Evolutionary conservation across 805 yeast species (phyloP), one percentile per base, ranked within the genome.

Genomic region (Saccharomycopsis sp.): DNA sequence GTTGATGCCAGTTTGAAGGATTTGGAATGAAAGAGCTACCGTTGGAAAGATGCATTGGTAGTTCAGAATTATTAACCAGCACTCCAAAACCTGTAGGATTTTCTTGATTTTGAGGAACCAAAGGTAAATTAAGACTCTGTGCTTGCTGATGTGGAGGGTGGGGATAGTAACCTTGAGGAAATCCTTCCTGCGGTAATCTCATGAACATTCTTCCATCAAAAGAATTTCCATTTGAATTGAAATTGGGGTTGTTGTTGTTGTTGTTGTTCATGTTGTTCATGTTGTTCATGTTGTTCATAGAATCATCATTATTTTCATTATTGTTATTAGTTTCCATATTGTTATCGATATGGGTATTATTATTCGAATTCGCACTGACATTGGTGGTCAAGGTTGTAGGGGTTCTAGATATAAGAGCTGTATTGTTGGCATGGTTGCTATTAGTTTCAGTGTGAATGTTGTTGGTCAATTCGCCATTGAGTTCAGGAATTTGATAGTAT

Each of bases 401-500:
- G n/a, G 9, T 25, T n/a, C 9, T 25, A 25, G 9, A 9, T 9
- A 10, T 25, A 9, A 25, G 29, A 10, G 29, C n/a, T n/a, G 29
- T 25, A 25, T 22, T 25, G 21, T 39, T 42, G 19, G 12, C 20
- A 26, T 29, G 25, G 13, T 9, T 34, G 25, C 19, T 30, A 31
- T 21, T 13, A 30, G 18, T 32, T 20, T 37, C 39, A 12, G 23
- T 30, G 21, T 33, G 31, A 16, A n/a, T 32, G 23, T 22, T 39
- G 2, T 30, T 30, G 32, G 15, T 4, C 7, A 12, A 13, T 27
- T 16, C 30, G 5, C 38, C 35, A 10, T 2, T 15, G 19, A 38
- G 15, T 0, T 86, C 88, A 0, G 95, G 95, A 15, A 88, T 76
- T 43, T 84, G 84, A 18, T 70, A 68, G 39, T 85, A 61, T 2